Percentiles rank a stretch among this genome's conserved stretches.
These are phyloP conservation scores for Entomophthora muscae DNA, from an alignment of 371 early-diverging fungal genomes.

Conservation along the genomic window DNA sequence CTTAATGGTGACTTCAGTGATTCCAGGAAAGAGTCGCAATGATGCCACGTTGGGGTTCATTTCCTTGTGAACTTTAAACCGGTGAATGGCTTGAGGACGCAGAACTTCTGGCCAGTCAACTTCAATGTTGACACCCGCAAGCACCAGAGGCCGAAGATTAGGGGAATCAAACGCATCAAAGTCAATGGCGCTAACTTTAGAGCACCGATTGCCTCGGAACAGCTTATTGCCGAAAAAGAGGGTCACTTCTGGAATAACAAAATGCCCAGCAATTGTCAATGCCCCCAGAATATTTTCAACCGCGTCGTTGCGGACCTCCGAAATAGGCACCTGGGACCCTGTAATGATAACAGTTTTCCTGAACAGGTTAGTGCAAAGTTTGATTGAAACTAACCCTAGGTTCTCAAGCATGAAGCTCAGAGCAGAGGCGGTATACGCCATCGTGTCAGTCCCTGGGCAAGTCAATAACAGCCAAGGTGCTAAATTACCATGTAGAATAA, in stretches of 20 bases:
- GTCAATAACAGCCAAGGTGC: too few relatives aligned
- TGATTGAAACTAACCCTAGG: slow-evolving; percentile 43
- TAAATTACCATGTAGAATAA: slow-evolving; percentile 71
- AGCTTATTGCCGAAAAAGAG: slow-evolving; percentile 88
- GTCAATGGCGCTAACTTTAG: slow-evolving; percentile 84
- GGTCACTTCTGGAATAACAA: slow-evolving; percentile 91
- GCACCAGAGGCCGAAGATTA: slow-evolving; percentile 72
- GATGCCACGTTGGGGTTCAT: slow-evolving; percentile 79
- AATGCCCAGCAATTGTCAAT: slow-evolving; percentile 83
- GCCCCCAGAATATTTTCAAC: slow-evolving; percentile 89
- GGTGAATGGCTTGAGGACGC: slow-evolving; percentile 66
- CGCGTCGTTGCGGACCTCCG: slow-evolving; percentile 94
- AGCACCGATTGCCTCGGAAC: slow-evolving; percentile 87
- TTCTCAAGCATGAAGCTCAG: slow-evolving; percentile 92
- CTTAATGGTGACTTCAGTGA: slow-evolving; percentile 66
- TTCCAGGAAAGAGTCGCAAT: slow-evolving; percentile 87
- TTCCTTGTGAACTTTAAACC: slow-evolving; percentile 62
- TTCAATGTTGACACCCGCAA: slow-evolving; percentile 89
- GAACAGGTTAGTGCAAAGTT: neutral
- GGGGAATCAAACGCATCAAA: slow-evolving; percentile 95
- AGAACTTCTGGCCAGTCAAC: slow-evolving; percentile 81
- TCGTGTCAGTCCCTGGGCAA: slow-evolving; percentile 81
- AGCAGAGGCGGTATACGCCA: slow-evolving; percentile 87
- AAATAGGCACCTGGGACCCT: slow-evolving; percentile 86
- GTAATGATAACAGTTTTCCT: slow-evolving; percentile 94